Evolutionary conservation across 2,329 filamentous ascomycete species (phyloP), one percentile per base, ranked within the genome.

Genomic region (Sporothrix luriei): DNA sequence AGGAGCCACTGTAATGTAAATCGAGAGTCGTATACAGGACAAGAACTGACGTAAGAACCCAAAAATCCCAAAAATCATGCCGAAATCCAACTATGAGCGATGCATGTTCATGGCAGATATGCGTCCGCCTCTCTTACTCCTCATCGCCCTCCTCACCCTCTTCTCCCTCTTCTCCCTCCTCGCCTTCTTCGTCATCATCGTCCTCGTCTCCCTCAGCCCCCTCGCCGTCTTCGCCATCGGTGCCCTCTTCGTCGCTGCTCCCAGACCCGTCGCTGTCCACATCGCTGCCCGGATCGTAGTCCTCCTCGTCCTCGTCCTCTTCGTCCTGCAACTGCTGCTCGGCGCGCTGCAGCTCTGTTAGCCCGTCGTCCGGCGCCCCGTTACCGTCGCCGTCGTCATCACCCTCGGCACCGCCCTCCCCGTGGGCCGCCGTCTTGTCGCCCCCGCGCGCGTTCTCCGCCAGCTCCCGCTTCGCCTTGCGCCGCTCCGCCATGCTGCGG

Each of bases 401-500:
- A 19, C 74, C 78, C 4, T 54, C 69, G 4, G 40, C 40, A 10
- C 74, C 79, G 11, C 57, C 38, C 13, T 57, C 54, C 3, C 54
- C 54, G 6, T 24, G 9, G 5, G 16, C 54, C 75, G 16, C 54
- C 75, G 82, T 83, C 57, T 78, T 76, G 48, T 79, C 76, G 33
- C 78, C 81, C 74, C 83, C n/a, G n/a, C n/a, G 83, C 24, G 79
- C 81, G 73, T 90, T 90, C 75, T 90, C 87, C 3, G 84, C 84
- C 66, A 89, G 77, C 76, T 88, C 82, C 38, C 84, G 80, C 82
- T 90, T 90, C 1, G 87, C 89, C 75, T 88, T 88, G 66, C 89
- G 79, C 75, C 87, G 84, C 75, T 91, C 88, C 0, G 88, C 88
- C 87, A 91, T 88, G 75, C 88, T 90, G 71, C 87, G 82, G 75